Percentiles rank a stretch among this genome's conserved stretches.
These are phyloP conservation scores for Kwoniella newhampshirensis DNA, from an alignment of 768 basidiomycete genomes.

Conservation along the genomic window DNA sequence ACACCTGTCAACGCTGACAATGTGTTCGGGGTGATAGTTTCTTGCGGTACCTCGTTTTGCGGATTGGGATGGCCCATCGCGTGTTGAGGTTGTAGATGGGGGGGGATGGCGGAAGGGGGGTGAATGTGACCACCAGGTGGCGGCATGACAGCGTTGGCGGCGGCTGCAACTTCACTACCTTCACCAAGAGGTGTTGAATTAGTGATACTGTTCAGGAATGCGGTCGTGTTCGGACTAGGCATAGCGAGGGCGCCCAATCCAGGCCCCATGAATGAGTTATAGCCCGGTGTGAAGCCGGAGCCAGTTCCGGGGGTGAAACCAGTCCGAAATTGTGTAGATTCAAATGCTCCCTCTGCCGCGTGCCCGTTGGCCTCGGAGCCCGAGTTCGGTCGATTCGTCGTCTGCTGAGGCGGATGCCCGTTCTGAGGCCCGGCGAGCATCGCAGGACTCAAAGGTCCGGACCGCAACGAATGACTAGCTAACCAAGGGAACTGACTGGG, in stretches of 20 bases:
- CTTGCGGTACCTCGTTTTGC: constrained; percentile 32
- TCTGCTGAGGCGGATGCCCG: constrained; percentile 10
- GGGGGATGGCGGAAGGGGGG: constrained; percentile 38
- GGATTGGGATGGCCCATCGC: constrained; percentile 30
- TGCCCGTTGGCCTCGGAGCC: constrained; percentile 7
- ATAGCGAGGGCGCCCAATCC: constrained; percentile 66
- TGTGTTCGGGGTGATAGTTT: constrained; percentile 65
- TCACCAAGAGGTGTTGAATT: constrained; percentile 56
- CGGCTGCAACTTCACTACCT: constrained; percentile 21
- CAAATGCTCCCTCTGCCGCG: constrained; percentile 58
- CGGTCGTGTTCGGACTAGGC: constrained; percentile 81
- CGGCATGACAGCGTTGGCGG: constrained; percentile 7
- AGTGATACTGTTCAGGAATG: constrained; percentile 88
- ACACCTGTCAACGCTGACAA: constrained; percentile 78
- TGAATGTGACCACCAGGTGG: constrained; percentile 8
- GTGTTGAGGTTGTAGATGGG: constrained; percentile 40
- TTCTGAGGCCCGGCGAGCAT: constrained; percentile 82
- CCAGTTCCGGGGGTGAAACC: constrained; percentile 70
- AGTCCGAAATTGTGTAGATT: constrained; percentile 68
- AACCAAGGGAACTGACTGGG: constrained; percentile 53
- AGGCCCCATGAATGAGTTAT: constrained; percentile 57
- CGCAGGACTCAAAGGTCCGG: constrained; percentile 91
- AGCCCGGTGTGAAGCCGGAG: constrained; percentile 73
- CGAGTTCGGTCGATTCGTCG: constrained; percentile 18
- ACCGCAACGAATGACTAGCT: constrained; percentile 73